phyloP scores from a whole-genome alignment of 805 yeast species.

The Hanseniaspora valbyensis region DNA sequence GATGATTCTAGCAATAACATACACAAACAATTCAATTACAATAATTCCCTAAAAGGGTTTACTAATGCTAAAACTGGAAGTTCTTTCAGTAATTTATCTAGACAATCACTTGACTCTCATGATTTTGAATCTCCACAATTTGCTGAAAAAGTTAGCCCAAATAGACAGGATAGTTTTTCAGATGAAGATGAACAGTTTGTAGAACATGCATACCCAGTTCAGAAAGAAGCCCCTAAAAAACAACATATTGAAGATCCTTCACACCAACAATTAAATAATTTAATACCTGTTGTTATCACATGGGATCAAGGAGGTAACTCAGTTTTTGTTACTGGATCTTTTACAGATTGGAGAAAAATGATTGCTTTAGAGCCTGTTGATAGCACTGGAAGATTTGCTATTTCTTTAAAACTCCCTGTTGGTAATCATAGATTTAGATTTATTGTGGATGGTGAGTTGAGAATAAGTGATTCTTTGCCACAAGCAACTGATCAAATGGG shows the following conservation, averaged over 20 bases:
- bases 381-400: slow-evolving; percentile 36
- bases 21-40: not conserved
- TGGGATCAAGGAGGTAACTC: slow-evolving; percentile 97
- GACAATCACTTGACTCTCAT: slow-evolving; percentile 4
- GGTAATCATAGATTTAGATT: slow-evolving; percentile 91
- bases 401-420: slow-evolving; percentile 67
- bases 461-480: slow-evolving; percentile 81
- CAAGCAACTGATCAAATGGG: slow-evolving; percentile 97
- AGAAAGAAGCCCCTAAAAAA: no score
- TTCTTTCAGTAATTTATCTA: slow-evolving; percentile 1
- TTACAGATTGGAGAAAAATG: slow-evolving; percentile 98
- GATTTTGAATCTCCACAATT: slow-evolving; percentile 10
- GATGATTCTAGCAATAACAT: slow-evolving; percentile 11
- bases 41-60: not conserved
- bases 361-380: slow-evolving; percentile 60
- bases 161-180: slow-evolving; percentile 3
- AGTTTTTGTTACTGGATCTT: slow-evolving; percentile 93
- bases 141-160: not conserved
- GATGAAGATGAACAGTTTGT: slow-evolving; percentile 13
- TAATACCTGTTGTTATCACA: slow-evolving; percentile 53
- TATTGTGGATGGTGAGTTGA: slow-evolving; percentile 84
- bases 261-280: slow-evolving; percentile 18
- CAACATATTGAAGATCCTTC: no score
- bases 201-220: slow-evolving; percentile 2
- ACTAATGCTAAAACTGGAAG: not conserved